Evolutionary conservation across 2,329 filamentous ascomycete genomes (phyloP).

Genomic region (Lomentospora prolificans): DNA sequence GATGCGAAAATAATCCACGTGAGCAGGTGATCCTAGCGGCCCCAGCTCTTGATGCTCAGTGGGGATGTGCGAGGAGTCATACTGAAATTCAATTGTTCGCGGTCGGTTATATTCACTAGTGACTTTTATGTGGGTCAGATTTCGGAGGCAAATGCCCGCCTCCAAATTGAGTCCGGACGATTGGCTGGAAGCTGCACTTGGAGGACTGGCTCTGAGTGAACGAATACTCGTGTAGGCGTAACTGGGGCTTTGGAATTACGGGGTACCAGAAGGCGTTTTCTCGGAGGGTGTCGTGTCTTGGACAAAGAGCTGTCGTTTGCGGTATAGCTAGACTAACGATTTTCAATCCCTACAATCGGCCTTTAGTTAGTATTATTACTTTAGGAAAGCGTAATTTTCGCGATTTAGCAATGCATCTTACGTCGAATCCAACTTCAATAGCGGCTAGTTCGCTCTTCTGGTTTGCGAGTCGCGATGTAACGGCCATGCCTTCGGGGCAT

Average conservation of each 20-base stretch:
- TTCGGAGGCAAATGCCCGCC: background rate
- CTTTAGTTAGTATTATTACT: background rate
- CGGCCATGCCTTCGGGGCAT: background rate
- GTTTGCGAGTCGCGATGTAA: background rate
- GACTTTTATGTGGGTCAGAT: background rate
- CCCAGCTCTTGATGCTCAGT: background rate
- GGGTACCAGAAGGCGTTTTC: background rate
- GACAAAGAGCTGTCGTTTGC: background rate
- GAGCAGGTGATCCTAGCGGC: background rate
- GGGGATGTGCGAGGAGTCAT: background rate
- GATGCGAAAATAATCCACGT: background rate
- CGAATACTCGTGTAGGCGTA: background rate
- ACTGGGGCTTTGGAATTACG: background rate
- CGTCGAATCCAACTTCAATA: background rate
- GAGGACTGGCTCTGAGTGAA: background rate
- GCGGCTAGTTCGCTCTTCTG: background rate
- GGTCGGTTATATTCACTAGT: background rate
- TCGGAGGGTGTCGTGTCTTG: background rate
- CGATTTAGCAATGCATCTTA: background rate
- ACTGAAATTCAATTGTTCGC: background rate
- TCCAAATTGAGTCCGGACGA: background rate
- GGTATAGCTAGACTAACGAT: background rate
- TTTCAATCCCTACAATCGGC: background rate
- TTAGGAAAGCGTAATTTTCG: background rate
- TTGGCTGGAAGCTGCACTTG: background rate